Percentiles rank a stretch among this genome's conserved stretches.
phyloP scores from a whole-genome alignment of 768 basidiomycete species.

The Astraeus odoratus region DNA sequence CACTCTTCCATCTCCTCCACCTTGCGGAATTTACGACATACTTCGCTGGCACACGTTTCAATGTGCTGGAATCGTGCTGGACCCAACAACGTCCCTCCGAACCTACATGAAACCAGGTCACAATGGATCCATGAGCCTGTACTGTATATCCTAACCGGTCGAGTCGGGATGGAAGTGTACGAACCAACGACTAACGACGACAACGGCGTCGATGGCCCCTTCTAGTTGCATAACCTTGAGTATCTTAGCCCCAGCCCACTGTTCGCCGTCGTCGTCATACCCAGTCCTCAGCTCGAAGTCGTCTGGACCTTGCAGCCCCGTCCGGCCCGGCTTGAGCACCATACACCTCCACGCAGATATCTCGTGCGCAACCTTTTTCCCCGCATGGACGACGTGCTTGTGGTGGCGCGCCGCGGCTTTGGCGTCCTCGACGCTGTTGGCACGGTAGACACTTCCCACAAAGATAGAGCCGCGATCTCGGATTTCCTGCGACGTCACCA shows the following conservation, averaged over 20 bases:
- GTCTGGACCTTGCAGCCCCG: constrained; percentile 62
- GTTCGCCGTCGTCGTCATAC: constrained; percentile 72
- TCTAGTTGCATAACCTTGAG: constrained; percentile 63
- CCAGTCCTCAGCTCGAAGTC: constrained; percentile 66
- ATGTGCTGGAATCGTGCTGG: constrained; percentile 73
- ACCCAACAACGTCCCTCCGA: constrained; percentile 75
- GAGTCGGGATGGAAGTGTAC: constrained; percentile 7
- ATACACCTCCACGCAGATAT: constrained; percentile 79
- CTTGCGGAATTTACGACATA: constrained; percentile 60
- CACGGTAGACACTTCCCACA: constrained; percentile 54
- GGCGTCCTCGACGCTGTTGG: constrained; percentile 47
- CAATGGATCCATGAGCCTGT: too few relatives aligned
- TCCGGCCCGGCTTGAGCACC: constrained; percentile 55
- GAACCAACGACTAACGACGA: constrained; percentile 76
- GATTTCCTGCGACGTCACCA: constrained; percentile 65
- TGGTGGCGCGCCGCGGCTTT: constrained; percentile 43
- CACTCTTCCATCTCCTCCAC: constrained; percentile 63
- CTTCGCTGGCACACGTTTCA: constrained; percentile 67
- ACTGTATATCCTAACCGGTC: background rate
- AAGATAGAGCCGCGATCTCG: constrained; percentile 71
- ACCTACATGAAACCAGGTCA: constrained; percentile 57
- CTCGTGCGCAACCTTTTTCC: constrained; percentile 61
- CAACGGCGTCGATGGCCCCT: constrained; percentile 69
- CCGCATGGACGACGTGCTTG: constrained; percentile 48
- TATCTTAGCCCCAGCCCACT: constrained; percentile 58